These are phyloP conservation scores for Vanrija pseudolonga DNA, from an alignment of 1,284 basidiomycete species.

Conservation along the genomic window DNA sequence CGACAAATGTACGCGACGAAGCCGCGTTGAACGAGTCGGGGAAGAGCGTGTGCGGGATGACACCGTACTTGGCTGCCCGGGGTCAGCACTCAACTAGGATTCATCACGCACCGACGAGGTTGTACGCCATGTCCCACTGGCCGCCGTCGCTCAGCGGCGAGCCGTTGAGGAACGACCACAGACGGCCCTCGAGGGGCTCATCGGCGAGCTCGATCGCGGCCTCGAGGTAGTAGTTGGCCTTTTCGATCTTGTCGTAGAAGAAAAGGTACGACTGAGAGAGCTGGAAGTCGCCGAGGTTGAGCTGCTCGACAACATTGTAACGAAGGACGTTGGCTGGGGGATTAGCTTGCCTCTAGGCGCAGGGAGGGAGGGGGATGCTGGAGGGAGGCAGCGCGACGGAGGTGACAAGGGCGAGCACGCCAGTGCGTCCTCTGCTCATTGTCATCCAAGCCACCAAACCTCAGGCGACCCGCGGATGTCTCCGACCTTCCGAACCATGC, in stretches of 20 bases:
- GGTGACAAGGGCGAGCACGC: too few species aligned
- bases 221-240: constrained; percentile 92
- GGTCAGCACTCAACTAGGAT: constrained; percentile 28
- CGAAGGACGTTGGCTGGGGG: constrained; percentile 65
- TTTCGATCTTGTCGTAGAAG: constrained; percentile 95
- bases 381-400: background rate
- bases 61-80: constrained; percentile 62
- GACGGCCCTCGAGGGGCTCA: constrained; percentile 73
- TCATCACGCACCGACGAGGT: constrained; percentile 59
- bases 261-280: constrained; percentile 83
- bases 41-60: constrained; percentile 74
- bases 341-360: constrained; percentile 21
- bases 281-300: constrained; percentile 82
- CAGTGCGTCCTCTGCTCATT: too few species aligned
- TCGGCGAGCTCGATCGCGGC: constrained; percentile 71
- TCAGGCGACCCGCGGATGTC: too few species aligned
- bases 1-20: constrained; percentile 67
- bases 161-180: constrained; percentile 69
- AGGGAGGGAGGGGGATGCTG: too few species aligned
- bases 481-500: too few species aligned
- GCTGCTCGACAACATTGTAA: constrained; percentile 76
- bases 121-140: constrained; percentile 93
- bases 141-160: constrained; percentile 88
- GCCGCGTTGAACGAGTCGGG: constrained; percentile 84
- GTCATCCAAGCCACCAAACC: too few species aligned